These are phyloP conservation scores for Rhizopogon vesiculosus DNA, from an alignment of 768 basidiomycete genomes.

Conservation along the genomic window DNA sequence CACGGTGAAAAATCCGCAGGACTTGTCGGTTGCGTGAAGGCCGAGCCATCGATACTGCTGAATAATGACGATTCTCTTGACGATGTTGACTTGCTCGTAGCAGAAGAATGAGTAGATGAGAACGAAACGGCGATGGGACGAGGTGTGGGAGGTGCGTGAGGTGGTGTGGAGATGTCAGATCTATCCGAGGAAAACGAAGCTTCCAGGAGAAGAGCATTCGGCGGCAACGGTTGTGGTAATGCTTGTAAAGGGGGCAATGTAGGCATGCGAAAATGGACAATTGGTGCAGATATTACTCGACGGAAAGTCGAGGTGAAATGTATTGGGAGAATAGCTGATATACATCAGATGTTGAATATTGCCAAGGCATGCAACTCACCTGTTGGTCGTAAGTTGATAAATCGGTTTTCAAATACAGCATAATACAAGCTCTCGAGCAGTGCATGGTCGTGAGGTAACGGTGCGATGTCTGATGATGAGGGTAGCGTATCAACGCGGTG, in stretches of 20 bases:
- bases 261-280: conserved; percentile 65
- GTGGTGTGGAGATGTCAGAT: conserved; percentile 15
- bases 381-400: conserved; percentile 67
- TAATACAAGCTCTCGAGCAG: conserved; percentile 62
- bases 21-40: conserved; percentile 16
- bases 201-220: conserved; percentile 15
- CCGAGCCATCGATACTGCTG: conserved; percentile 23
- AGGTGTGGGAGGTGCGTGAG: conserved; percentile 7
- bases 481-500: conserved; percentile 25
- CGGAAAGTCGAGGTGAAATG: conserved; percentile 71
- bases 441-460: conserved; percentile 60
- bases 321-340: conserved; percentile 57
- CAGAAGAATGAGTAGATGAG: conserved; percentile 40
- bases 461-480: conserved; percentile 23
- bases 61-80: conserved; percentile 30
- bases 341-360: background rate
- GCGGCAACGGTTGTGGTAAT: conserved; percentile 24
- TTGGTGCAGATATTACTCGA: conserved; percentile 57
- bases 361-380: conserved; percentile 34
- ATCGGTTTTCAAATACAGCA: conserved; percentile 65
- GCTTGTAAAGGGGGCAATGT: conserved; percentile 61
- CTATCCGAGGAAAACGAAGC: conserved; percentile 20
- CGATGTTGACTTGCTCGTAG: conserved; percentile 26
- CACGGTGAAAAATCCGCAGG: conserved; percentile 17
- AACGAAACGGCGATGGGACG: conserved; percentile 49